phyloP scores from a whole-genome alignment of 1,139 yeast genomes.

The Wickerhamiella pararugosa region DNA sequence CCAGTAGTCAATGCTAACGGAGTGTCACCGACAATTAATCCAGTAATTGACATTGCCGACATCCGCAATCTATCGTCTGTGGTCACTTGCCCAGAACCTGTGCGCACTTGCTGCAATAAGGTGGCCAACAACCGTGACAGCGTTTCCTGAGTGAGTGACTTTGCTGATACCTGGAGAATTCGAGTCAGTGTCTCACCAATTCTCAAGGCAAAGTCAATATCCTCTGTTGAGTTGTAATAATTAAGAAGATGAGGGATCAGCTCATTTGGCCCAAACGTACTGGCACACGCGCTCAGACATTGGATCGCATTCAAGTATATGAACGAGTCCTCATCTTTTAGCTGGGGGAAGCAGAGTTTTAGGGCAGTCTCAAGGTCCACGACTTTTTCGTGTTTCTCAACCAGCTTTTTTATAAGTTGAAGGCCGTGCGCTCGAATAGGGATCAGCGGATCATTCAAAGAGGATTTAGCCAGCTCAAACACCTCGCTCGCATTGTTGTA shows the following conservation, averaged over 20 bases:
- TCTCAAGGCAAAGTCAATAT: constrained; percentile 51
- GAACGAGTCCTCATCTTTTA: constrained; percentile 73
- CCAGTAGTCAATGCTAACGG: constrained; percentile 37
- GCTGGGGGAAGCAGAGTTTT: constrained; percentile 45
- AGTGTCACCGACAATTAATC: constrained; percentile 45
- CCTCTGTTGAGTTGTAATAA: constrained; percentile 27
- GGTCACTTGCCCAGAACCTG: constrained; percentile 17
- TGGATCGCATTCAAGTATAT: constrained; percentile 73
- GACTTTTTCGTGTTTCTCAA: constrained; percentile 35
- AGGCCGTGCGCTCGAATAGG: constrained; percentile 85
- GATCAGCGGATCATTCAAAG: constrained; percentile 61
- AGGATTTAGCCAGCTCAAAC: constrained; percentile 42
- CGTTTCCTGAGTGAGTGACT: constrained; percentile 32
- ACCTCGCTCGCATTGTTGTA: constrained; percentile 22
- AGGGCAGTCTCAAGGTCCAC: constrained; percentile 42
- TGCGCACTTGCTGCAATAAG: constrained; percentile 30
- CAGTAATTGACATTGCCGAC: constrained; percentile 76
- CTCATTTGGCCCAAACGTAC: constrained; percentile 26
- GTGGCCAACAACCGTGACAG: constrained; percentile 25
- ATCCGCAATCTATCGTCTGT: constrained; percentile 51
- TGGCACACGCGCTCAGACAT: constrained; percentile 49
- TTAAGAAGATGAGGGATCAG: constrained; percentile 31
- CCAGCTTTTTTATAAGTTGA: constrained; percentile 43
- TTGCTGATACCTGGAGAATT: constrained; percentile 37
- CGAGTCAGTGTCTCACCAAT: constrained; percentile 69